phyloP scores from a whole-genome alignment of 1,139 yeast species.

The Sugiyamaella sp. region DNA sequence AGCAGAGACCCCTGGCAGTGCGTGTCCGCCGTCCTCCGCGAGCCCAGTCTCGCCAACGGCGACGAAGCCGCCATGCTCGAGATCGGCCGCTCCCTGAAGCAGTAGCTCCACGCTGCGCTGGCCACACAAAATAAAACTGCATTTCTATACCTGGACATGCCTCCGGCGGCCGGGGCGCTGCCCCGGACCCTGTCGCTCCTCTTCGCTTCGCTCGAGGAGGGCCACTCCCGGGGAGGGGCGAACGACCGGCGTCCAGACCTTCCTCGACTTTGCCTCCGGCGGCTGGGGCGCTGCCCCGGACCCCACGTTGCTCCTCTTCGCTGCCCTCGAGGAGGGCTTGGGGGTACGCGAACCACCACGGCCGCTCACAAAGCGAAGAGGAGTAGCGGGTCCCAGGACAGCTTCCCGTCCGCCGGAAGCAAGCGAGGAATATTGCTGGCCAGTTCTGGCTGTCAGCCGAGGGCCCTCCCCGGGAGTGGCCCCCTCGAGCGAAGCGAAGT shows the following conservation, averaged over 20 bases:
- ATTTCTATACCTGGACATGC: neutral
- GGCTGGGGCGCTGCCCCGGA: neutral
- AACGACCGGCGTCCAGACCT: no score
- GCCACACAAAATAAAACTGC: neutral
- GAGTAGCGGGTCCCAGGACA: neutral
- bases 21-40: slow-evolving; percentile 74
- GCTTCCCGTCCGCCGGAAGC: slow-evolving; percentile 2
- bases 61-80: slow-evolving; percentile 74
- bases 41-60: slow-evolving; percentile 62
- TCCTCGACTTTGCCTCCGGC: neutral
- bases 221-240: no score
- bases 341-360: neutral
- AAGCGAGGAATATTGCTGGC: no score
- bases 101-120: neutral
- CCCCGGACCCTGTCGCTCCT: slow-evolving; percentile 5
- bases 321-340: neutral
- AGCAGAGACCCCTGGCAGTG: slow-evolving; percentile 88
- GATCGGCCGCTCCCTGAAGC: slow-evolving; percentile 47
- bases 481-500: no score
- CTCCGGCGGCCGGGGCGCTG: slow-evolving; percentile 9
- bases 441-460: neutral
- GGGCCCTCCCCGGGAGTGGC: no score
- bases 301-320: neutral
- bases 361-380: neutral
- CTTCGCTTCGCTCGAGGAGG: slow-evolving; percentile 6